These are phyloP conservation scores for Fusarium abutilonis DNA, from an alignment of 2,329 filamentous ascomycete genomes.

Conservation along the genomic window DNA sequence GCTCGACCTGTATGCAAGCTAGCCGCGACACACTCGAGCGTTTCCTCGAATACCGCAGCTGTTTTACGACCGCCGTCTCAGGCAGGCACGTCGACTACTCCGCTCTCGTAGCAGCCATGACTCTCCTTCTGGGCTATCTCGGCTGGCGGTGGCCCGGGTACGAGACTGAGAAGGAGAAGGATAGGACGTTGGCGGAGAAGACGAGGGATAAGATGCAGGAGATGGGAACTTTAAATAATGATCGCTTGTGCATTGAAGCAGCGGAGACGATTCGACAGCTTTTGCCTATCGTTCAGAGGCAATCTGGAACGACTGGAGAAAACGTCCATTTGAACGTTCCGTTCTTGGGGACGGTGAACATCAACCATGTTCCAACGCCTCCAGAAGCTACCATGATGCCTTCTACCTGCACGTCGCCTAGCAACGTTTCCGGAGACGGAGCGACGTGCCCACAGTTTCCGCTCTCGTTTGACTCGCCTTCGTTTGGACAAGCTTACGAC, in stretches of 20 bases:
- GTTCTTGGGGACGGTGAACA: slow-evolving; percentile 59
- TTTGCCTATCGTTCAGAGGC: slow-evolving; percentile 53
- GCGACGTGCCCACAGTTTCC: slow-evolving; percentile 14
- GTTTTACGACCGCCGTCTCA: slow-evolving; percentile 33
- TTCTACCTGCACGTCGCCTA: slow-evolving; percentile 28
- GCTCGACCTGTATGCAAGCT: slow-evolving; percentile 56
- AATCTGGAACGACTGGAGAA: slow-evolving; percentile 21
- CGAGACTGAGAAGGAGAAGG: slow-evolving; percentile 41
- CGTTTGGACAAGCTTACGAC: slow-evolving; percentile 9
- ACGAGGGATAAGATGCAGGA: slow-evolving; percentile 52
- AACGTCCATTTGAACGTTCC: slow-evolving; percentile 56
- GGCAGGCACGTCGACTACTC: slow-evolving; percentile 62
- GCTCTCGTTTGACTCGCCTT: slow-evolving; percentile 22
- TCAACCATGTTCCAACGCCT: slow-evolving; percentile 45
- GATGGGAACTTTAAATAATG: slow-evolving; percentile 52
- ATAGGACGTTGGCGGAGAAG: slow-evolving; percentile 52
- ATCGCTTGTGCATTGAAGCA: slow-evolving; percentile 55
- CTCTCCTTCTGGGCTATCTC: slow-evolving; percentile 62
- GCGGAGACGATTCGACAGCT: slow-evolving; percentile 57
- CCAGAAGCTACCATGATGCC: slow-evolving; percentile 26
- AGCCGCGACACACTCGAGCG: slow-evolving; percentile 61
- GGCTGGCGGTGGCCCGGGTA: slow-evolving; percentile 48
- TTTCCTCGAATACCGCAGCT: slow-evolving; percentile 58
- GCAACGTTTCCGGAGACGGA: slow-evolving; percentile 8
- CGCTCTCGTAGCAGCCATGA: slow-evolving; percentile 61